Conservation (phyloP, 2,329 filamentous ascomycete species). For the Lomentospora prolificans region DNA sequence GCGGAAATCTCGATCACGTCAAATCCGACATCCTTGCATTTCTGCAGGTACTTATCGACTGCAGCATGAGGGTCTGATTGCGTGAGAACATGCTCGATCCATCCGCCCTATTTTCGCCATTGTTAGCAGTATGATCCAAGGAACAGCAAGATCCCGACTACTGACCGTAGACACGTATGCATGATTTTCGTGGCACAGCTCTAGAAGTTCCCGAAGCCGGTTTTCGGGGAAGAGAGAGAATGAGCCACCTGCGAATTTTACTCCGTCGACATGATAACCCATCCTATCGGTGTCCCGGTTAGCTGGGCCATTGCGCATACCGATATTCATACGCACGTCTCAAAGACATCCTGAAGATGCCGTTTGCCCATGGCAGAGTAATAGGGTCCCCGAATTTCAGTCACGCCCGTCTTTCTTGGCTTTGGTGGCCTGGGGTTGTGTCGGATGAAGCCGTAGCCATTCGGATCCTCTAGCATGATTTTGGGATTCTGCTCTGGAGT, state of each 20-base stretch:
- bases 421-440: constrained; percentile 38
- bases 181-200: constrained; percentile 23
- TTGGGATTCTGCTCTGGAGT: constrained; percentile 10
- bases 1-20: constrained; percentile 44
- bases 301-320: not conserved
- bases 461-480: constrained; percentile 34
- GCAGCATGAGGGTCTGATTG: constrained; percentile 31
- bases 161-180: constrained; percentile 40
- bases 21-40: constrained; percentile 42
- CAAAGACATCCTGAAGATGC: constrained; percentile 40
- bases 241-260: constrained; percentile 44
- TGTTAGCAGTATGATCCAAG: too few relatives aligned
- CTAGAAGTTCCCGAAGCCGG: not conserved
- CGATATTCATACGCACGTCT: constrained; percentile 30
- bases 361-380: constrained; percentile 44
- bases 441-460: constrained; percentile 39
- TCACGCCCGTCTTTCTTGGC: constrained; percentile 37
- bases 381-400: constrained; percentile 46
- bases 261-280: constrained; percentile 42
- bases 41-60: constrained; percentile 40
- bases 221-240: constrained; percentile 33
- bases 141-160: not conserved
- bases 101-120: constrained; percentile 31
- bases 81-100: constrained; percentile 42
- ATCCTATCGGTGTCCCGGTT: constrained; percentile 26